Percentiles rank a stretch among this genome's conserved stretches.
Evolutionary conservation across 1,284 basidiomycete genomes (phyloP).

Genomic region (Boletus semigastroideus): DNA sequence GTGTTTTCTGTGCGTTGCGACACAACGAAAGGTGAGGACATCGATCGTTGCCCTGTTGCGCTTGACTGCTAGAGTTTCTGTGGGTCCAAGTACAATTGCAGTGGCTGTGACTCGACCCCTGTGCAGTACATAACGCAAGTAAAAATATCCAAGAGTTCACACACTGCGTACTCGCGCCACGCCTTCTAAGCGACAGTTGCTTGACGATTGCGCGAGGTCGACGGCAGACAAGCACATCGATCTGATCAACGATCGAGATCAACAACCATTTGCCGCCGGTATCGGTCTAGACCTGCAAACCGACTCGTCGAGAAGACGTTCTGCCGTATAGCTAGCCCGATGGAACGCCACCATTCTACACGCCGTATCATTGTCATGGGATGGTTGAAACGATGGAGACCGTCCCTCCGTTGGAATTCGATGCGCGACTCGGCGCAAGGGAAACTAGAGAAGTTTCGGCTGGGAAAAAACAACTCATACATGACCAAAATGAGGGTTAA

Average conservation of each 20-base stretch:
- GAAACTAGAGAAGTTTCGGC: neutral
- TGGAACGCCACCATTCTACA: conserved; percentile 1
- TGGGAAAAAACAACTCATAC: neutral
- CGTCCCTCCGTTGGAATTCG: neutral
- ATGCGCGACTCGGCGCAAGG: neutral
- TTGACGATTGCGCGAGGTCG: neutral
- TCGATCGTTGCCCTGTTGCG: too few species aligned
- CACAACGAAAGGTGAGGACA: too few species aligned
- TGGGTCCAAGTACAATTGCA: too few species aligned
- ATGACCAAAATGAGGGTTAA: neutral
- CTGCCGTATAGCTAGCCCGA: neutral
- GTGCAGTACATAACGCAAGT: neutral
- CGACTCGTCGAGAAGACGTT: neutral
- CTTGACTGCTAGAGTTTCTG: too few species aligned
- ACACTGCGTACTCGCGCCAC: neutral
- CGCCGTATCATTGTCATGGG: neutral
- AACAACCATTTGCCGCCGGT: neutral
- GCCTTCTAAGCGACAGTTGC: neutral
- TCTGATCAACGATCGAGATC: neutral
- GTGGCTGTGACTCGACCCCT: too few species aligned
- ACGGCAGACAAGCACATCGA: neutral
- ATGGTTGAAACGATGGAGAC: neutral
- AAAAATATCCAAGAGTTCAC: neutral
- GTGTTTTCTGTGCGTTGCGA: too few species aligned
- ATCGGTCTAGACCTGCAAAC: neutral